Evolutionary conservation across 2,329 filamentous ascomycete genomes (phyloP), one percentile per base, ranked within the genome.

Genomic region (Sphaerulina musiva): DNA sequence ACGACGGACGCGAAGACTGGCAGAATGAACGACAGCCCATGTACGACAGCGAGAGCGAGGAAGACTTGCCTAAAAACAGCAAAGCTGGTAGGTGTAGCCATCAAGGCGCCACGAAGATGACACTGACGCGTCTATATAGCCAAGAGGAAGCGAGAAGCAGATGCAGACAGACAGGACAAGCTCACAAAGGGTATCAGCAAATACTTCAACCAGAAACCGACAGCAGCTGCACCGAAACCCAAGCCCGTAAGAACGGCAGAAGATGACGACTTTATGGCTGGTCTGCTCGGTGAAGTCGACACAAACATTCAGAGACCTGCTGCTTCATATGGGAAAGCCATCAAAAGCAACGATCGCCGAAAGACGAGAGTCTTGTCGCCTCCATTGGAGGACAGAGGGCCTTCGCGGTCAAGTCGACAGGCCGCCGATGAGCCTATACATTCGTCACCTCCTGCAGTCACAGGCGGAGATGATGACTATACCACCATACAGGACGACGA

Each of bases 1-100:
- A 97, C 69, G 93, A 97, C 68, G 93, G 93, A 57, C 85, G 93
- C 52, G 91, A 95, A 73, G 93, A 97, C 65, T 92, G 92, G 91
- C 84, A 92, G 72, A 82, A 86, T 64, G 79, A 85, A 60, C 76
- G 78, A 61, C 78, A 78, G 56, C 75, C 81, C 68, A 77, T 80
- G 59, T 82, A 86, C 69, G 80, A 85, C 58, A 87, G 84, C 36
- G 89, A 93, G 57, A 91, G 84, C 58, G 89, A 95, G 41, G 85
- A 85, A 36, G 82, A 88, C 36, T 68, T 71, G 44, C 80, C 80
- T 10, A 70, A 74, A 31, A 77, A 77, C 59, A 76, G 81, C 55
- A 84, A 84, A 68, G 78, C 80, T 59, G 80, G 77, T 79, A 46
- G 69, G 59, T 61, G 36, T 68, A 72, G 4, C 17, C 40, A 29